These are phyloP conservation scores for Rhizodiscina lignyota DNA, from an alignment of 495 filamentous ascomycete species.

Conservation along the genomic window DNA sequence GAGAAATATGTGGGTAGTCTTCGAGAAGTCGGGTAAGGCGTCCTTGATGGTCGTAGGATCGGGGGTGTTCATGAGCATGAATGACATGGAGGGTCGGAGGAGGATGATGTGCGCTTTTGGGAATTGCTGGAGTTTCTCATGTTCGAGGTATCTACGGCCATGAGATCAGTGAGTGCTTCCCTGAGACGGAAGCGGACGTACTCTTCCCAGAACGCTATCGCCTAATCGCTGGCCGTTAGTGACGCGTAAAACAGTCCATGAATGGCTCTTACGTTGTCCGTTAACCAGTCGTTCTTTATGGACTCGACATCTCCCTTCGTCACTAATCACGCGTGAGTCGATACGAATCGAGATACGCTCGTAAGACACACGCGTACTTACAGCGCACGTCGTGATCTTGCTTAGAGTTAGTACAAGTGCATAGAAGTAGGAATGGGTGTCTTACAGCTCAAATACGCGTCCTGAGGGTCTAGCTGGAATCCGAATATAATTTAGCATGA, in stretches of 20 bases:
- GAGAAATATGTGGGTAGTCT: constrained; percentile 87
- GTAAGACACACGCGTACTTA: constrained; percentile 24
- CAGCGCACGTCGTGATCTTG: constrained; percentile 54
- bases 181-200: constrained; percentile 28
- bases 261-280: constrained; percentile 67
- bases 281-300: constrained; percentile 88
- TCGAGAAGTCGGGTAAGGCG: constrained; percentile 63
- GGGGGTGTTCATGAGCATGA: constrained; percentile 72
- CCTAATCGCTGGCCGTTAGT: too few relatives aligned
- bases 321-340: constrained; percentile 28
- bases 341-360: constrained; percentile 1
- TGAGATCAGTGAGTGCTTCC: not conserved
- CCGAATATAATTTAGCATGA: too few relatives aligned
- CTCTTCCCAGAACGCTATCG: constrained; percentile 97
- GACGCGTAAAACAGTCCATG: too few relatives aligned
- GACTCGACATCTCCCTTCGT: constrained; percentile 73
- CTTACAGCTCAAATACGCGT: constrained; percentile 58
- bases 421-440: constrained; percentile 14
- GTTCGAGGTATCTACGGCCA: constrained; percentile 64
- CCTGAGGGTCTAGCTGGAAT: constrained; percentile 48
- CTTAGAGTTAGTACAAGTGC: constrained; percentile 2
- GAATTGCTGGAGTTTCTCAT: constrained; percentile 55
- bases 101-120: constrained; percentile 74
- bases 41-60: constrained; percentile 56
- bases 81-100: constrained; percentile 83